These are phyloP conservation scores for Heracleum sosnowskyi DNA, from an alignment of 129 eudicot species.

Conservation along the genomic window DNA sequence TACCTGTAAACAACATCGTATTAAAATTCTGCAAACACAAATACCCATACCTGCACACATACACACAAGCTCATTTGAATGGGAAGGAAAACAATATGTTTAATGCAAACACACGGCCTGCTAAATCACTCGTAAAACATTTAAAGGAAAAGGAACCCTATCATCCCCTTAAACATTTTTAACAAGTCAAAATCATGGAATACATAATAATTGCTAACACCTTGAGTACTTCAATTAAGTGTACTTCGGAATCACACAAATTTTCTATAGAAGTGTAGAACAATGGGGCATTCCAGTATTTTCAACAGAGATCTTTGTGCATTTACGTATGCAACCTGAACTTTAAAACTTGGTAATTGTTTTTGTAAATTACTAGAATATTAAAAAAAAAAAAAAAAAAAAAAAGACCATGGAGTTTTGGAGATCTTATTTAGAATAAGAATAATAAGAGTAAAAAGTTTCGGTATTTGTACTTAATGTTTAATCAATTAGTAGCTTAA, in stretches of 20 bases:
- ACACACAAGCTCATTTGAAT: neutral
- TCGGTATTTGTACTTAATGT: neutral
- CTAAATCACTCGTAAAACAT: neutral
- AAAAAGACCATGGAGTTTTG: neutral
- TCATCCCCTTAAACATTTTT: neutral
- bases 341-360: neutral
- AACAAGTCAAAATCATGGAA: neutral
- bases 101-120: neutral
- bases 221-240: neutral
- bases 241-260: neutral
- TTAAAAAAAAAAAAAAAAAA: neutral
- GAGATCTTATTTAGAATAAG: neutral
- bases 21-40: constrained; percentile 16
- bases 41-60: neutral
- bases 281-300: neutral
- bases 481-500: neutral
- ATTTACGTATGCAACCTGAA: neutral
- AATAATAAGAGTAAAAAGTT: neutral
- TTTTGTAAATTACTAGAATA: neutral
- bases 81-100: neutral
- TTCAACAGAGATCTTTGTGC: neutral
- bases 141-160: neutral
- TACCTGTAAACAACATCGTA: constrained; percentile 39
- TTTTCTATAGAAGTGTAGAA: neutral
- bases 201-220: neutral